Evolutionary conservation across 169 alveolate genomes (phyloP).

Genomic region (Eimeria zaria): DNA sequence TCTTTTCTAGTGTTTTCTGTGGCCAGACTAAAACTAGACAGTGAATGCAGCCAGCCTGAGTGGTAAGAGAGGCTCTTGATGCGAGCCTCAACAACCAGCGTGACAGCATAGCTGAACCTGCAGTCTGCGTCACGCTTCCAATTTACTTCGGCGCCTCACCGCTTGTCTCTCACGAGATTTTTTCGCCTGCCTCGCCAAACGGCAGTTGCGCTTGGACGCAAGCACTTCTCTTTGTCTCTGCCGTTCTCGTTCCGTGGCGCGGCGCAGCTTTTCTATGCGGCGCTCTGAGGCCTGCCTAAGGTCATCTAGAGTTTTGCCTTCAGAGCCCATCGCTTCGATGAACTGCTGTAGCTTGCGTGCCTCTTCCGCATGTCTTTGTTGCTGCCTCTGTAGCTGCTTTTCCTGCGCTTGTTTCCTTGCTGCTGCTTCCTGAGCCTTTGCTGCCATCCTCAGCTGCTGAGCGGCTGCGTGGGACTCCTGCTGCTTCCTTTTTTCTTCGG

Average conservation of each 20-base stretch:
- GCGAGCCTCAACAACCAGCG: no score
- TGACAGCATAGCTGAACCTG: neutral
- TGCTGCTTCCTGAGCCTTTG: slow-evolving; percentile 44
- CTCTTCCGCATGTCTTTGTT: slow-evolving; percentile 30
- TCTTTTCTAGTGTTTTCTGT: neutral
- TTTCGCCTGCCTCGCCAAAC: slow-evolving; percentile 68
- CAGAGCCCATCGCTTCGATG: slow-evolving; percentile 71
- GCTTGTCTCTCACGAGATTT: slow-evolving; percentile 15
- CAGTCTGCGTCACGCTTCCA: neutral
- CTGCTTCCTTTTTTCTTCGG: slow-evolving; percentile 46
- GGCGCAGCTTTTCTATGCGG: slow-evolving; percentile 57
- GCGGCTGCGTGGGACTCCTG: slow-evolving; percentile 47
- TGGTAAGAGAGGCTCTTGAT: neutral
- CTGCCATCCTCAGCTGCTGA: slow-evolving; percentile 13
- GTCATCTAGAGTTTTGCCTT: slow-evolving; percentile 74
- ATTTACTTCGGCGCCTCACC: neutral
- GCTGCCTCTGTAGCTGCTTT: slow-evolving; percentile 35
- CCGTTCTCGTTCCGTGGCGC: slow-evolving; percentile 72
- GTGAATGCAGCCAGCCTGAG: neutral
- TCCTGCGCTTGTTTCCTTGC: slow-evolving; percentile 41
- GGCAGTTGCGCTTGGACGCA: slow-evolving; percentile 37
- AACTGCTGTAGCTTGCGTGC: slow-evolving; percentile 76
- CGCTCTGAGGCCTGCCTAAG: slow-evolving; percentile 65
- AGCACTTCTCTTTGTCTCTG: slow-evolving; percentile 58
- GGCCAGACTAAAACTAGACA: neutral